Base-by-base conservation (phyloP, 2,329 filamentous ascomycete species). In the Penicillium sumatraense region DNA sequence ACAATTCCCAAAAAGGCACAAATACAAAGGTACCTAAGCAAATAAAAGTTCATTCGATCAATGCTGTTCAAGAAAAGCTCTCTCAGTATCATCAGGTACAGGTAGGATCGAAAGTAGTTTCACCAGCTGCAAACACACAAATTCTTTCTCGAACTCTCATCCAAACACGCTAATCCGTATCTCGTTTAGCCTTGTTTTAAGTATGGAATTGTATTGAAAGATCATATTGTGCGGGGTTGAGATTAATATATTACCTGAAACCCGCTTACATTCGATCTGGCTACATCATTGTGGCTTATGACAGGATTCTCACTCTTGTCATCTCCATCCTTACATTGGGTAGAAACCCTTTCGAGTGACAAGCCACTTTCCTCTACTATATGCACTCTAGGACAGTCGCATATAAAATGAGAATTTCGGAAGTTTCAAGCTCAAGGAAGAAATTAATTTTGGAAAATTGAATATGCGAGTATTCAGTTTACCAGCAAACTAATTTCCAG, bases 21-120 rank as follows among this genome's bases (percentile, higher is more conserved):
- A 29, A 29, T 29, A 29, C 27, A 29, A 29, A 29, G 3, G 14
- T 29, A 29, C 27, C 27, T 29, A 29, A 29, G 27, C 27, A 29
- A 29, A 29, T 29, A 29, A 8, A 29, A 13, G 9, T 29, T 29
- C 3, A 29, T 29, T 29, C 27, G 8, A 4, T 9, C 27, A 29
- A 29, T 29, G 14, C 3, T 29, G 27, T 29, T 29, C 9, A 29
- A 29, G 3, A 29, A 29, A 29, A 13, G 27, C 27, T 29, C 27
- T 29, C 27, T 29, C 27, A 29, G 27, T 29, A 29, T 29, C 27
- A 29, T 29, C 27, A 29, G 27, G n/a, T 46, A 46, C 42, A 46
- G 42, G 24, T n/a, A 31, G 44, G 44, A 29, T 47, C 44, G 44
- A 47, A 47, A 47, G 3, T 26, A 33, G 44, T 18, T 47, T 47